Evolutionary conservation across 495 filamentous ascomycete species (phyloP), one percentile per base, ranked within the genome.

Genomic region (Hypoxylon trugodes): DNA sequence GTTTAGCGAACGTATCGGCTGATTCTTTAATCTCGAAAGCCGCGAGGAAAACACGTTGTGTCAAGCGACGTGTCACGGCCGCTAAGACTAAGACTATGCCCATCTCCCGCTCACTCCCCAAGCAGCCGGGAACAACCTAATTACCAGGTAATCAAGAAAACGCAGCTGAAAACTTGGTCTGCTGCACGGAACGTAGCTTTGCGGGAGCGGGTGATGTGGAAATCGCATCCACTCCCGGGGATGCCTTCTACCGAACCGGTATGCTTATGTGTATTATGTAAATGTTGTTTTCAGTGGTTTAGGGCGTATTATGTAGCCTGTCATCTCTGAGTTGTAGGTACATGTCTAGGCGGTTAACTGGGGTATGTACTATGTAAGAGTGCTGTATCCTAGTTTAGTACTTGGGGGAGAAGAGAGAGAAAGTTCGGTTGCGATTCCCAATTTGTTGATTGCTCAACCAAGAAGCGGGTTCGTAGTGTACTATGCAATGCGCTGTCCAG

Each of bases 51-150:
- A 41, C 63, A 66, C 51, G 57, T 61, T 48, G 47, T 61, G 52
- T 41, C 45, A 55, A 49, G 37, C 51, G 41, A 66, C 51, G 63
- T 66, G 57, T 58, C 63, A 66, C 61, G n/a, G n/a, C n/a, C 46
- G 52, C 40, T 53, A 38, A 48, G 32, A 50, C 30, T 16, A 2
- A 48, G 10, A 19, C 45, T 33, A 42, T 48, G 47, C 25, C 52
- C 38, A 21, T 13, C 46, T 40, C 45, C 15, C 42, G 42, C 24
- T 25, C 42, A 46, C 42, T 15, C 58, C 58, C 53, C 56, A 59
- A 47, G 41, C 16, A 10, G 41, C 36, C 35, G 64, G n/a, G 53
- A 41, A 59, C 40, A 52, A 36, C 42, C 49, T 61, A 36, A 57
- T 61, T 41, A 55, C n/a, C n/a, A n/a, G n/a, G n/a, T n/a, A 48